These are phyloP conservation scores for Allium fistulosum DNA, from an alignment of 106 monocot species.

Conservation along the genomic window DNA sequence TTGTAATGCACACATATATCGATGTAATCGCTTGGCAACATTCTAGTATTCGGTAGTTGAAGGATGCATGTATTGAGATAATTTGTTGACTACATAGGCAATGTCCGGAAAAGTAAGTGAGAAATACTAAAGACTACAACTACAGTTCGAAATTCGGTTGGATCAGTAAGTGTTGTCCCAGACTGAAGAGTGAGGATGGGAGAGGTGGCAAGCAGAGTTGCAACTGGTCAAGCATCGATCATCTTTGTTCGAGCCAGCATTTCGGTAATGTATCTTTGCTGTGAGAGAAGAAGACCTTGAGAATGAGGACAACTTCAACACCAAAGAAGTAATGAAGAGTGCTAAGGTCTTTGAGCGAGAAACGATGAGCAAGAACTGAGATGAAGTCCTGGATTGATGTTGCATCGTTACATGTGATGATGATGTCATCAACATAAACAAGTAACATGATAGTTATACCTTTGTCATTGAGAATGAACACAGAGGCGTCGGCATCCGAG, in stretches of 20 bases:
- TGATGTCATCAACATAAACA: neutral
- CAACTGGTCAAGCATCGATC: neutral
- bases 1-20: neutral
- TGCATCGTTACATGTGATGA: neutral
- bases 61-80: constrained; percentile 13
- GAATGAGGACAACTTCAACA: neutral
- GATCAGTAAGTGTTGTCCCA: neutral
- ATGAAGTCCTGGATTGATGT: neutral
- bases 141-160: neutral
- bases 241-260: neutral
- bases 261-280: neutral
- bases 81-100: neutral
- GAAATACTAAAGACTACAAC: constrained; percentile 2
- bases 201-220: neutral
- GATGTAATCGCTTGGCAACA: neutral
- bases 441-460: neutral
- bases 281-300: neutral
- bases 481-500: neutral
- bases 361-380: neutral
- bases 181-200: neutral
- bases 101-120: constrained; percentile 1
- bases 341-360: neutral
- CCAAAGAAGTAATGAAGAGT: neutral
- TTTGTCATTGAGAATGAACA: neutral
- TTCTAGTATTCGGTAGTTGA: neutral